These are phyloP conservation scores for Lasiosphaeriaceae sp. DNA, from an alignment of 495 filamentous ascomycete genomes.

Conservation along the genomic window DNA sequence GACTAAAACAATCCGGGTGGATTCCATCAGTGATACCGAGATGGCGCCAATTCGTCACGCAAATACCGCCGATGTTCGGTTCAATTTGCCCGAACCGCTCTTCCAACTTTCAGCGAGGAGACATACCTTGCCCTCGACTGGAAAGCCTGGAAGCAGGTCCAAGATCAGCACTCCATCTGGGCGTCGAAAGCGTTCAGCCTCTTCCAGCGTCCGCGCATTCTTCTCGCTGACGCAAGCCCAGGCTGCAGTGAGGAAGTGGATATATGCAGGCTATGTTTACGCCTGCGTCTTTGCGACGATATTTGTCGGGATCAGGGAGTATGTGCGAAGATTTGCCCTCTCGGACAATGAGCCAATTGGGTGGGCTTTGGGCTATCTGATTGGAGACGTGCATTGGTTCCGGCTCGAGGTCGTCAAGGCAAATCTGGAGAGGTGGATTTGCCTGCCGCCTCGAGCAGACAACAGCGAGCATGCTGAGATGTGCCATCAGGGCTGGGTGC, in stretches of 20 bases:
- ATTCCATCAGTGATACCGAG: slow-evolving; percentile 15
- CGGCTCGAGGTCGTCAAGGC: slow-evolving; percentile 60
- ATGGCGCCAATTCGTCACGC: background rate
- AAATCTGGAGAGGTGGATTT: slow-evolving; percentile 72
- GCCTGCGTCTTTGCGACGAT: slow-evolving; percentile 57
- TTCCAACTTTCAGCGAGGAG: slow-evolving; percentile 36
- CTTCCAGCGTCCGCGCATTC: slow-evolving; percentile 64
- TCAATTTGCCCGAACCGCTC: slow-evolving; percentile 12
- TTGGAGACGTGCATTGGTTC: slow-evolving; percentile 72
- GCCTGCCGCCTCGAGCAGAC: slow-evolving; percentile 51
- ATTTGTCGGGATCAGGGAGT: slow-evolving; percentile 65
- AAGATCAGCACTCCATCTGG: slow-evolving; percentile 58
- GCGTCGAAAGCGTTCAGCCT: slow-evolving; percentile 63
- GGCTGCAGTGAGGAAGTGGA: slow-evolving; percentile 71
- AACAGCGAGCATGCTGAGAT: slow-evolving; percentile 25
- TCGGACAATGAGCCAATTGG: slow-evolving; percentile 75
- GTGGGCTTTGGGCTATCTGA: slow-evolving; percentile 86
- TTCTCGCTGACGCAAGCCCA: slow-evolving; percentile 76
- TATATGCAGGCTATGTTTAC: slow-evolving; percentile 80
- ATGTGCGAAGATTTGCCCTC: slow-evolving; percentile 64
- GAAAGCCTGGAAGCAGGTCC: slow-evolving; percentile 21
- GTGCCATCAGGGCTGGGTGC: slow-evolving; percentile 53
- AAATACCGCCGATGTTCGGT: slow-evolving; percentile 11
- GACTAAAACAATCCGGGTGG: background rate
- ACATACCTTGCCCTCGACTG: slow-evolving; percentile 49